Base-by-base conservation (phyloP, 2,329 filamentous ascomycete genomes). In the Fusarium haematococcum region DNA sequence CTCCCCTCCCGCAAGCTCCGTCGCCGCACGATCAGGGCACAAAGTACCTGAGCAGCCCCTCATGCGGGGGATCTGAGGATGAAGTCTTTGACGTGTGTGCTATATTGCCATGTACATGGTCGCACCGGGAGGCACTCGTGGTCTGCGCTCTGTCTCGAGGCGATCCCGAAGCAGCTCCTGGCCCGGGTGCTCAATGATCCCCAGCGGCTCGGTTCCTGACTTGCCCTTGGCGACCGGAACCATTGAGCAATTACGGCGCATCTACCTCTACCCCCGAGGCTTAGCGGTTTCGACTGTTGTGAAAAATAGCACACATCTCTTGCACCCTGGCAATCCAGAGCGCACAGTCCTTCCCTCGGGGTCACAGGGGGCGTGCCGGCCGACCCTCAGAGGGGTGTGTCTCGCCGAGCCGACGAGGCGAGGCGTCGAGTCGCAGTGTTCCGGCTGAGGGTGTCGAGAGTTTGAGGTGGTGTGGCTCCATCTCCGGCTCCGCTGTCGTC, bases 211-310 rank as follows among this genome's bases (percentile, higher is more conserved):
- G 63, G 73, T 77, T 76, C 75, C 71, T 75, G 67, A 65, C 71
- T 54, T 68, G 54, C 63, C 65, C 65, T 60, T 65, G 62, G 67
- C 54, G 64, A 58, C 60, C 54, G 67, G 66, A 65, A 61, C 71
- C 64, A 68, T 75, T 77, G 65, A 77, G 57, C 67, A 74, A 68
- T 74, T 77, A 64, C 57, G 61, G 52, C 50, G 60, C 54, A 66
- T 70, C 68, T 70, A 63, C 70, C 69, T 76, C 39, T 57, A 65
- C 73, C 72, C 59, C 69, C 68, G 68, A 68, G 63, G 54, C 65
- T 72, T 79, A 79, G 77, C 66, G 70, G 77, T 79, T 79, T 79
- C 77, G 69, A 76, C 65, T 79, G 74, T 75, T 71, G 75, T 77
- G 75, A 72, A 79, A 78, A 79, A 79, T 79, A 79, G 77, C 65